Evolutionary conservation across 768 basidiomycete species (phyloP), one percentile per base, ranked within the genome.

Genomic region (Astraeus odoratus): DNA sequence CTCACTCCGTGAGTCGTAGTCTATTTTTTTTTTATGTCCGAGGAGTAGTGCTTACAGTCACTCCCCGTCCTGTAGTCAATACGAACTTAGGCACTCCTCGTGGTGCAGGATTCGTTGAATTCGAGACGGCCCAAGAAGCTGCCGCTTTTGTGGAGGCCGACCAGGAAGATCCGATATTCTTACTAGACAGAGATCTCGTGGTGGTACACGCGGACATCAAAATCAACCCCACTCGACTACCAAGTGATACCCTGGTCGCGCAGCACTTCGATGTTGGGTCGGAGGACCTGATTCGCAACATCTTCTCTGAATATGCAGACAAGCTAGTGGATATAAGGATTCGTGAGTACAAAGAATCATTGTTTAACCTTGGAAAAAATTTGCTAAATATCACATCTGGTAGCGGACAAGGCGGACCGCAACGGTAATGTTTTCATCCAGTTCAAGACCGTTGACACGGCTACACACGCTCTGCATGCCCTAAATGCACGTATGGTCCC

Each of bases 71-170:
- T 53, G 44, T 13, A 60, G 66, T 51, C 22, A 52, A 50, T 6
- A 39, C 57, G 8, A 49, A 59, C 0, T 53, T 68, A 12, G 77
- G 77, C 7, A 49, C 63, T 27, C 42, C 61, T 9, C 63, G 67
- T 29, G 78, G 78, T 5, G 69, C 66, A 39, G 73, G 65, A 12
- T 76, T 77, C 48, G 49, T 80, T 30, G 61, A 69, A 19, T 80
- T 72, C 41, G 54, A 49, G 31, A 57, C 55, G 6, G 38, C 60
- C 27, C 67, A 60, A 4, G 66, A 71, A 3, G 72, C 76, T 1
- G 43, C 63, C 6, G 54, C 52, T 13, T 71, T 71, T 27, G 49
- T 64, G 15, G 59, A 69, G 4, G 65, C 70, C 8, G 47, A 54
- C 23, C 24, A 16, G 27, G 64, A 67, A 51, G 76, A 78, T 52